Evolutionary conservation across 1,284 basidiomycete species (phyloP), one percentile per base, ranked within the genome.

Genomic region (Ustilago vetiveriae): DNA sequence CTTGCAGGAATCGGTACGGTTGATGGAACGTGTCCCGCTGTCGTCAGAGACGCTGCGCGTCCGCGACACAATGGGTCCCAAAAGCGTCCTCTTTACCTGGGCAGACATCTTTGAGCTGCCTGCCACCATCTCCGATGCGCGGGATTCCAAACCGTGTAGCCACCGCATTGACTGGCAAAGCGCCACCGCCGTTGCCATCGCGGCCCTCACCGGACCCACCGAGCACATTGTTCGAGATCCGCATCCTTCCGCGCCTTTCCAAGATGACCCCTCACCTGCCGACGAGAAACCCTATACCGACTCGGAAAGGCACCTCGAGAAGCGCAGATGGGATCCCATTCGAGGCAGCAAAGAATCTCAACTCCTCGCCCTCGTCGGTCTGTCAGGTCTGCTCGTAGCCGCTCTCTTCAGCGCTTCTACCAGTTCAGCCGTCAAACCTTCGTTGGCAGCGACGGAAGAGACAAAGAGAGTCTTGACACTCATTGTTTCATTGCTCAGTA

Each of bases 21-120:
- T 78, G 19, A 60, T 59, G 49, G 26, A 26, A 0, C 32, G 36
- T 13, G 57, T 50, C 21, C 53, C 60, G 1, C 27, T 75, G 10
- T 10, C 23, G 14, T 53, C 54, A 19, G 41, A 46, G 8, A 42
- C 36, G 7, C 33, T 67, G 23, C 45, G 24, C 6, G 70, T 58
- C 9, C 42, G 48, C 24, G 48, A 29, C 2, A 56, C 75, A 49
- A 69, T 78, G 57, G 71, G 70, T 6, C 37, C 46, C 3, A 32
- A 35, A 3, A 76, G 76, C 38, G 72, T 70, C 22, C 46, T 78
- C 6, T 69, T 69, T 35, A 76, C 72, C 10, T 76, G 74, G 72
- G 19, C 47, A 2, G 11, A 16, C 10, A n/a, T 46, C 13, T 68
- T 58, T 24, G 40, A 38, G 21, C n/a, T n/a, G n/a, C 21, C 35